Evolutionary conservation across 2,329 filamentous ascomycete genomes (phyloP), one percentile per base, ranked within the genome.

Genomic region (Aspergillus caelatus): DNA sequence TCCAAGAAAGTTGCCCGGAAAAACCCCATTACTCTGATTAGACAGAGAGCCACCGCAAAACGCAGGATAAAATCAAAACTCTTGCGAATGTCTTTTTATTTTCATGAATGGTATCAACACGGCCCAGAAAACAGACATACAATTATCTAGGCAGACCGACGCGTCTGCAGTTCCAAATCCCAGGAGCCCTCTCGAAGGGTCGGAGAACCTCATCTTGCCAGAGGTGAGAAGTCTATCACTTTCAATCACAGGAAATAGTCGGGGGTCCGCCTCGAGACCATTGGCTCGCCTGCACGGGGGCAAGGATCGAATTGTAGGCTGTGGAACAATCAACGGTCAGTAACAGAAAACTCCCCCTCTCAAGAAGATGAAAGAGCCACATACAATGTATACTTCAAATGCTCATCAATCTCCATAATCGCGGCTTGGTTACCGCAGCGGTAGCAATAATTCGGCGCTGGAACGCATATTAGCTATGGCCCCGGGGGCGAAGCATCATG

Each of bases 331-430:
- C n/a, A 39, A 32, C 12, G 3, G 46, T 62, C n/a, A 62, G 46
- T 16, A 54, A 10, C 19, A n/a, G 32, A 41, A 28, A 56, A 34
- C 26, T 26, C 26, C 26, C 23, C 26, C 26, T 34, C 32, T 11
- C 10, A 34, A 34, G 43, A 36, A n/a, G 14, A 21, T 4, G 14
- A 8, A 28, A 53, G 36, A 36, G 53, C 45, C 34, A 89, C 93
- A 81, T 87, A 97, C 94, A 99, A 98, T 75, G 95, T 98, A 82
- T 98, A 99, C 85, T 99, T 98, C 77, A 99, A 84, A 80, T 98
- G 94, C 83, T 99, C 95, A 71, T 98, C 95, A 80, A 99, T 99
- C 82, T 98, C 95, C 95, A 99, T 99, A 79, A 99, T 98, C n/a
- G 95, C 95, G 62, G 95, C 95, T 82, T 98, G 95, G 82, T 99